Evolutionary conservation across 192 early-diverging fungal species (phyloP).

Genomic region (Cladochytrium replicatum): DNA sequence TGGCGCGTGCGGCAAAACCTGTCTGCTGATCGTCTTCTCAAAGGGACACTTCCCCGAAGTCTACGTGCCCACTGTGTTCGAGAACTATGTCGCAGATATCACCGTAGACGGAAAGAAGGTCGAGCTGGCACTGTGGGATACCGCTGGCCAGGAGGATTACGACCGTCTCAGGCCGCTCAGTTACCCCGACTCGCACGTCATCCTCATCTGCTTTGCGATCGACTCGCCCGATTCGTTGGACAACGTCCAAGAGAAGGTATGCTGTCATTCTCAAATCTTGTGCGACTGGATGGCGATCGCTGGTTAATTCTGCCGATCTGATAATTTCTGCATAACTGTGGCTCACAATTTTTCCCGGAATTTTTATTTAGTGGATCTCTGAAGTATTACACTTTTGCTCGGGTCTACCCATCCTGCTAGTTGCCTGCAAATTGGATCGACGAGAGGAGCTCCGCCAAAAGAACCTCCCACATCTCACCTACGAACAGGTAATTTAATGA

Average conservation of each 20-base stretch:
- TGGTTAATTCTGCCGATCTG: slow-evolving; percentile 13
- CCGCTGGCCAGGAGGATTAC: slow-evolving; percentile 90
- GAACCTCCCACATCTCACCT: slow-evolving; percentile 61
- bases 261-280: slow-evolving; percentile 23
- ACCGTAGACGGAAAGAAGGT: slow-evolving; percentile 65
- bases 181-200: slow-evolving; percentile 79
- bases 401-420: slow-evolving; percentile 73
- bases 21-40: slow-evolving; percentile 68
- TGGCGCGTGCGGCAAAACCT: slow-evolving; percentile 73
- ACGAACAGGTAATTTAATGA: slow-evolving; percentile 59
- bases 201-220: slow-evolving; percentile 83
- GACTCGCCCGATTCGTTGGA: slow-evolving; percentile 82
- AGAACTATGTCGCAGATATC: slow-evolving; percentile 77
- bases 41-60: slow-evolving; percentile 81
- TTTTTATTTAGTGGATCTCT: slow-evolving; percentile 62
- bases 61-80: slow-evolving; percentile 51
- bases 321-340: too few relatives aligned
- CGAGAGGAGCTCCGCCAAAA: slow-evolving; percentile 67
- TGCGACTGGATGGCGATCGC: slow-evolving; percentile 26
- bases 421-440: slow-evolving; percentile 84
- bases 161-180: slow-evolving; percentile 78
- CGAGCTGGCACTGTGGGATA: slow-evolving; percentile 87
- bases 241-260: slow-evolving; percentile 48
- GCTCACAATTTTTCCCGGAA: not conserved
- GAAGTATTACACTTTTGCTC: slow-evolving; percentile 82